Percentiles rank a stretch among this genome's conserved stretches.
These are phyloP conservation scores for Lachnellula arida DNA, from an alignment of 2,329 filamentous ascomycete genomes.

Conservation along the genomic window DNA sequence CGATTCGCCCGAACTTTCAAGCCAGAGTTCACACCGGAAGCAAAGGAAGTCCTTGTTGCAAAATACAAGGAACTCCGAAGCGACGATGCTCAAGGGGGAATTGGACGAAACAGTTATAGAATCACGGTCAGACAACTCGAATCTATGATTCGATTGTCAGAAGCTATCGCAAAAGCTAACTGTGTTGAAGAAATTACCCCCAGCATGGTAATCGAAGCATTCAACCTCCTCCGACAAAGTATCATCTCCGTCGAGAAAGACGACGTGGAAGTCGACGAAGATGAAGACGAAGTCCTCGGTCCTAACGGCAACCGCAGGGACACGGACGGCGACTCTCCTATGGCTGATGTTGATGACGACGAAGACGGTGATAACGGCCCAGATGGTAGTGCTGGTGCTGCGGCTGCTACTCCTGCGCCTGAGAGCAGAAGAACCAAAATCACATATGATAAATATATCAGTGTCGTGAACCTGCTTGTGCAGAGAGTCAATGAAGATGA, in stretches of 20 bases:
- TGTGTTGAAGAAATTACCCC: constrained; percentile 86
- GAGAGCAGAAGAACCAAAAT: constrained; percentile 67
- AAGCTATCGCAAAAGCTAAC: constrained; percentile 98
- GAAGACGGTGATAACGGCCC: constrained; percentile 39
- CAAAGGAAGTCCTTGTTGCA: constrained; percentile 77
- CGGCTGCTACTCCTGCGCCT: constrained; percentile 24
- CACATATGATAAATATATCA: constrained; percentile 91
- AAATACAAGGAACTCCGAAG: constrained; percentile 94
- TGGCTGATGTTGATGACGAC: constrained; percentile 45
- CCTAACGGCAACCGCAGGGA: constrained; percentile 40
- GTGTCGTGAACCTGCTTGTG: constrained; percentile 82
- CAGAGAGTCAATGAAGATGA: constrained; percentile 82
- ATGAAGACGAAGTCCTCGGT: constrained; percentile 54
- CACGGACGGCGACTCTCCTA: constrained; percentile 46
- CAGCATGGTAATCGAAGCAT: constrained; percentile 86
- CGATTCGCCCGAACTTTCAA: constrained; percentile 93
- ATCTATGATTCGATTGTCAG: constrained; percentile 88
- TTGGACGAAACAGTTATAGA: constrained; percentile 91
- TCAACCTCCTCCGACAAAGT: constrained; percentile 82
- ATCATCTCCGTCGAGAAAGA: constrained; percentile 99
- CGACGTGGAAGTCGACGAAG: constrained; percentile 87
- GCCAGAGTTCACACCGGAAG: constrained; percentile 84
- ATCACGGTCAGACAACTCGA: constrained; percentile 97
- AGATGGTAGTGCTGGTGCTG: constrained; percentile 26
- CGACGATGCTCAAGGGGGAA: constrained; percentile 89